Base-by-base conservation (phyloP, 768 basidiomycete genomes). In the Suillus subalutaceus region DNA sequence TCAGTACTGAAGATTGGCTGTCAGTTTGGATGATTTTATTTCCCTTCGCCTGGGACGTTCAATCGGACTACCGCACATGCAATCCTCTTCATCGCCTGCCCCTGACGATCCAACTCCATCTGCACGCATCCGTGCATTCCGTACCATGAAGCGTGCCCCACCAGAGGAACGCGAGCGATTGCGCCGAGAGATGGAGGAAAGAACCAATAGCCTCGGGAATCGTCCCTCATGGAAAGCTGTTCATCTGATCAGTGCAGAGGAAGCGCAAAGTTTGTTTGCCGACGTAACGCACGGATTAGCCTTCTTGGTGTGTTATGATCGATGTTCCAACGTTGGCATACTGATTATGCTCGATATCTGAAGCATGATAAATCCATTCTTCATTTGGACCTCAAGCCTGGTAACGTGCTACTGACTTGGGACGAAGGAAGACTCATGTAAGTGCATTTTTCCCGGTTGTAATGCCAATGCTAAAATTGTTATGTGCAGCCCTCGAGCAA, bases 371-470 rank as follows among this genome's bases (percentile, higher is more conserved):
- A 85, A 72, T 90, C 93, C 1, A 96, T 98, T 61, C 75, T 99
- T 30, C 96, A 99, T 74, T 85, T 97, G 4, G 96, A 98, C 74
- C 79, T 99, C 68, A 99, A 97, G 77, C 94, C 95, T 12, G 94
- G 93, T 7, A 97, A 98, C 73, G 94, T 98, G 5, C 80, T 98
- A 30, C 76, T 98, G 59, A 96, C 96, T 6, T 94, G 91, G 88
- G 95, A 97, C 69, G 93, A 96, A 69, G 93, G 91, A 16, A 83
- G 81, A 65, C 80, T 96, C 43, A 91, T 94, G 93, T 92, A 71
- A 66, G 89, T 77, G 26, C 53, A 0, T 56, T 7, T 35, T 12
- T n/a, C 52, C 8, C 40, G 30, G 38, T 37, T 43, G 48, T 32
- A 26, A 32, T 59, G 41, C 20, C 67, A 6, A 67, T 53, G 32